Evolutionary conservation across 345 rosid species (phyloP).

Genomic region (Citrus mangshanensis): DNA sequence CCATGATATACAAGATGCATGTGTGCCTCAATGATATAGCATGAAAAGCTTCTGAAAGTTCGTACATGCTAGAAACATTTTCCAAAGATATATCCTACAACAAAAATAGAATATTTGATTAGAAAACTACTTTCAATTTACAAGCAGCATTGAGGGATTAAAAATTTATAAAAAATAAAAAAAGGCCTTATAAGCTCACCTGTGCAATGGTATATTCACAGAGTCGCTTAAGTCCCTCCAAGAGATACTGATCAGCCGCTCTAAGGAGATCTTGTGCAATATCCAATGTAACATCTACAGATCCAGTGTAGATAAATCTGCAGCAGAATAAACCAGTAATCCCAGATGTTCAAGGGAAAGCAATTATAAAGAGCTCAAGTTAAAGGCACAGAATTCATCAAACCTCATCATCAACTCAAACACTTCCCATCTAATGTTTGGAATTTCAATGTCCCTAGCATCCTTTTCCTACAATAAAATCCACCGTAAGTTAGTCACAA

Average conservation of each 20-base stretch:
- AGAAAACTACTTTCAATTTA: conserved; percentile 17
- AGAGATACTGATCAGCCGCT: conserved; percentile 98
- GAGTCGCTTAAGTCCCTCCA: conserved; percentile 95
- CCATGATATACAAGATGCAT: conserved; percentile 88
- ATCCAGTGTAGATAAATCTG: conserved; percentile 98
- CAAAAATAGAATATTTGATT: conserved; percentile 10
- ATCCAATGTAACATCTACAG: conserved; percentile 75
- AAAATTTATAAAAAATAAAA: no score
- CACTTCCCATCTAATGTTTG: conserved; percentile 98
- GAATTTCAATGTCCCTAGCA: conserved; percentile 97
- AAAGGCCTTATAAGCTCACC: conserved; percentile 44
- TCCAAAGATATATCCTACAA: conserved; percentile 84
- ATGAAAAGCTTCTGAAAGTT: conserved; percentile 94
- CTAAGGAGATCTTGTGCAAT: conserved; percentile 95
- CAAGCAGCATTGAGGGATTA: conserved; percentile 9
- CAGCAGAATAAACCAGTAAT: conserved; percentile 18
- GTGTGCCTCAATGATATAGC: conserved; percentile 88
- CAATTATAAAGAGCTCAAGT: background rate
- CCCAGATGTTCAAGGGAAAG: background rate
- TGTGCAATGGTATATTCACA: conserved; percentile 97
- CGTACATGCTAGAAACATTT: conserved; percentile 90
- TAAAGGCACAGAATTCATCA: conserved; percentile 17
- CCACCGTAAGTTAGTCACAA: conserved; percentile 6
- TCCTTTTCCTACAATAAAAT: conserved; percentile 71
- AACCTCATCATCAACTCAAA: conserved; percentile 99